Evolutionary conservation across 1,284 basidiomycete genomes (phyloP), one percentile per base, ranked within the genome.

Genomic region (Entoloma clypeatum): DNA sequence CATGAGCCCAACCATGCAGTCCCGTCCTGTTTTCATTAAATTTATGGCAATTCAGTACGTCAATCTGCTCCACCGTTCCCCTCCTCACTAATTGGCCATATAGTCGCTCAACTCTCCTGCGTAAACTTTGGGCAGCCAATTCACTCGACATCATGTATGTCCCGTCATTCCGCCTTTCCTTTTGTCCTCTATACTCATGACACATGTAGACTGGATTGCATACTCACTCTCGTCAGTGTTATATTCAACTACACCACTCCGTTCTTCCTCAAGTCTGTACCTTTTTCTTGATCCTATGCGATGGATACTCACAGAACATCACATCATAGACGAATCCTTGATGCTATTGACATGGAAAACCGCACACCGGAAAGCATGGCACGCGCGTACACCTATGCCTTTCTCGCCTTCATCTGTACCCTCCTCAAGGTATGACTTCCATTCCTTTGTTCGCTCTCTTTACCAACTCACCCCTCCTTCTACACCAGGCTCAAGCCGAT

Each of bases 311-410:
- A 42, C n/a, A n/a, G n/a, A 17, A 21, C 29, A 18, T 19, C 39
- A 18, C 19, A 8, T 16, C 25, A 2, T 37, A 72, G 71, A 45
- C 68, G 61, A 13, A 78, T 81, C 45, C 65, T 81, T 8, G 76
- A 72, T 43, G 55, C 62, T 4, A 65, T 67, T 23, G 64, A 67
- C 38, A 35, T 57, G 1, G 44, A 59, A 13, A 42, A 57, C 1
- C 65, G 68, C 0, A 71, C 69, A 0, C 65, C 69, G 0, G 70
- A 71, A 47, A 67, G 64, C 26, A 70, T 72, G 17, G 70, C 77
- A 1, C 64, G 65, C 19, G 88, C 87, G 1, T 91, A 86, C 56
- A 69, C 88, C 13, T 88, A 78, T 49, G 84, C 86, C 0, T 62
- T 80, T 41, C 67, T 88, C 1, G 78, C 83, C 4, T 81, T 89